phyloP scores from a whole-genome alignment of 179 eudicot genomes.

The Sideroxylon spinosum region DNA sequence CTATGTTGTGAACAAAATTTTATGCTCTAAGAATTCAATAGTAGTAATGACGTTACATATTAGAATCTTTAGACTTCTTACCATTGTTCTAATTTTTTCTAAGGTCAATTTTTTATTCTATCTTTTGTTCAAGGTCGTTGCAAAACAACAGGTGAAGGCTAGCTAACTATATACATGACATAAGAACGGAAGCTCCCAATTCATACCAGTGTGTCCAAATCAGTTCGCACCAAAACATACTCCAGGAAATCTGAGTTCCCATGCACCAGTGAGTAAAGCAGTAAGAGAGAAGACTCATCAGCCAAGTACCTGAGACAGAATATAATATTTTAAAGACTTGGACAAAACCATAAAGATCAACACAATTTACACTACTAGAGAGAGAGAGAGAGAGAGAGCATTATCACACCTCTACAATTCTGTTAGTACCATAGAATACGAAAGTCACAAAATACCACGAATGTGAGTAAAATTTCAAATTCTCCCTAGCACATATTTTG shows the following conservation, averaged over 20 bases:
- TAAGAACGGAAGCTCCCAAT: background rate
- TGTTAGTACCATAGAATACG: background rate
- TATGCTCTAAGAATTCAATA: background rate
- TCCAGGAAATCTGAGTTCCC: slow-evolving; percentile 90
- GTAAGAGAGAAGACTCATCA: slow-evolving; percentile 70
- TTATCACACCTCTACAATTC: background rate
- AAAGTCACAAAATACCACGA: background rate
- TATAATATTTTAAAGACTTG: background rate
- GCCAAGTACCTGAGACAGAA: slow-evolving; percentile 58
- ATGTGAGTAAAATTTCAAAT: background rate
- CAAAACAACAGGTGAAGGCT: background rate
- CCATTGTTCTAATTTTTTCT: background rate
- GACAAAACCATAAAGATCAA: slow-evolving; percentile 1
- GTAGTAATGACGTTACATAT: background rate
- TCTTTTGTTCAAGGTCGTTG: background rate
- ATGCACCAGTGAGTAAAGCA: slow-evolving; percentile 83
- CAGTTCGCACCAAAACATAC: slow-evolving; percentile 96
- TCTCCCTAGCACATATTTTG: background rate
- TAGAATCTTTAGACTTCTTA: background rate
- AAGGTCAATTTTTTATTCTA: background rate
- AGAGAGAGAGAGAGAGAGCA: slow-evolving; percentile 2
- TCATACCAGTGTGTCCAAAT: slow-evolving; percentile 91
- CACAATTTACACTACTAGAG: background rate
- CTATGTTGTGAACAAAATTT: background rate
- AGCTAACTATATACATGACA: background rate